These are phyloP conservation scores for Pelargonium citronellum DNA, from an alignment of 441 rosid genomes.

Conservation along the genomic window DNA sequence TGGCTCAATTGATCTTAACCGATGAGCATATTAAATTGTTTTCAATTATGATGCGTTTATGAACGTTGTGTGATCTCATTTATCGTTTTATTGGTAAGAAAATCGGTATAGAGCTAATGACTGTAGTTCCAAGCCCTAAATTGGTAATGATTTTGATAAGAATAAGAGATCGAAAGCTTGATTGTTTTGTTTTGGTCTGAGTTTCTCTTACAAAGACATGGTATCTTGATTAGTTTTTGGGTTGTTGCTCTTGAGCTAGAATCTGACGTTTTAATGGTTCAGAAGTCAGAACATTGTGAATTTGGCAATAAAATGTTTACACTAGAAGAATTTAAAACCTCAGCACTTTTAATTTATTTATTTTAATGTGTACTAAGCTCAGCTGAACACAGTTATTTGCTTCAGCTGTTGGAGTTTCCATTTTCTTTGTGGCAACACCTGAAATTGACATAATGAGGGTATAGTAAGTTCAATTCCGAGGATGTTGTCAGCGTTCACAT, in stretches of 20 bases:
- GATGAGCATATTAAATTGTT: neutral
- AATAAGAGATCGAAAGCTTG: neutral
- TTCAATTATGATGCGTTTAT: neutral
- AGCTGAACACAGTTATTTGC: neutral
- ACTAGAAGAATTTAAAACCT: neutral
- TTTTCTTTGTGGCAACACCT: neutral
- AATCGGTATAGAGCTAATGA: neutral
- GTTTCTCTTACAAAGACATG: neutral
- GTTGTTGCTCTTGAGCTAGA: neutral
- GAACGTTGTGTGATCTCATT: neutral
- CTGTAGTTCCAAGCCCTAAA: constrained; percentile 2
- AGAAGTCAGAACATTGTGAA: neutral
- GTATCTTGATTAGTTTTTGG: neutral
- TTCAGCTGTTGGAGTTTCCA: neutral
- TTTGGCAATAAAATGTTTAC: neutral
- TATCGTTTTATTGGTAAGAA: neutral
- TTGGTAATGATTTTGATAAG: constrained; percentile 1
- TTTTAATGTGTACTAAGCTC: neutral
- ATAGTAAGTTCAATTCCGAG: neutral
- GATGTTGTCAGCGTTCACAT: neutral
- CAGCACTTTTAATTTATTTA: neutral
- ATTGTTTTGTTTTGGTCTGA: neutral
- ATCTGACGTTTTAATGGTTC: neutral
- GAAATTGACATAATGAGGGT: neutral
- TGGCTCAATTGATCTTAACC: neutral